Evolutionary conservation across 148 eudicot genomes (phyloP).

Genomic region (Chenopodium formosanum): DNA sequence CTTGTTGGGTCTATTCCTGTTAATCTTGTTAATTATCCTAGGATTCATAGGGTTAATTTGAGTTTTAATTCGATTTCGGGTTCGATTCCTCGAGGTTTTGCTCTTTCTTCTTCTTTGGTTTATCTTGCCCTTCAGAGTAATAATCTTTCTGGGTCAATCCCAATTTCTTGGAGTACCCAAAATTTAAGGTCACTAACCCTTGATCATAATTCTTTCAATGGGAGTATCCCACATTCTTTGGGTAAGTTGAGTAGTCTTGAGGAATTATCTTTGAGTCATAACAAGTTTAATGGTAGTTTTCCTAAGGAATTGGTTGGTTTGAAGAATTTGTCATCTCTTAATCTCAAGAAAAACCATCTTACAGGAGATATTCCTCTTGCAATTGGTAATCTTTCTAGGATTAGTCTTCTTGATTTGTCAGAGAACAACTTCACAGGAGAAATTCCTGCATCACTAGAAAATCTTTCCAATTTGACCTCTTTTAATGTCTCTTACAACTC

Average conservation of each 20-base stretch:
- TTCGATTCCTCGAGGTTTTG: slow-evolving; percentile 48
- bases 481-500: slow-evolving; percentile 66
- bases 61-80: slow-evolving; percentile 71
- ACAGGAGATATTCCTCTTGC: slow-evolving; percentile 40
- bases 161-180: slow-evolving; percentile 50
- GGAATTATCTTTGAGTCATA: slow-evolving; percentile 50
- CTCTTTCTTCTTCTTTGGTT: slow-evolving; percentile 45
- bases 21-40: slow-evolving; percentile 49
- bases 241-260: slow-evolving; percentile 48
- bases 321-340: slow-evolving; percentile 42
- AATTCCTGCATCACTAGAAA: slow-evolving; percentile 47
- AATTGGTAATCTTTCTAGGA: slow-evolving; percentile 38
- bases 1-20: slow-evolving; percentile 59
- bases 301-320: slow-evolving; percentile 40
- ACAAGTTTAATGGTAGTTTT: slow-evolving; percentile 44
- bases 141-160: slow-evolving; percentile 62
- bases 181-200: slow-evolving; percentile 48
- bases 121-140: slow-evolving; percentile 68
- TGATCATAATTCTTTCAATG: slow-evolving; percentile 58
- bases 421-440: slow-evolving; percentile 47
- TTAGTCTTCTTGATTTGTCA: slow-evolving; percentile 48
- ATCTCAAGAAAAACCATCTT: slow-evolving; percentile 44
- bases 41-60: slow-evolving; percentile 64
- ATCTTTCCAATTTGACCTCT: slow-evolving; percentile 42
- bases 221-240: slow-evolving; percentile 54